These are phyloP conservation scores for Penicillium sp. DNA, from an alignment of 2,329 filamentous ascomycete species.

Conservation along the genomic window DNA sequence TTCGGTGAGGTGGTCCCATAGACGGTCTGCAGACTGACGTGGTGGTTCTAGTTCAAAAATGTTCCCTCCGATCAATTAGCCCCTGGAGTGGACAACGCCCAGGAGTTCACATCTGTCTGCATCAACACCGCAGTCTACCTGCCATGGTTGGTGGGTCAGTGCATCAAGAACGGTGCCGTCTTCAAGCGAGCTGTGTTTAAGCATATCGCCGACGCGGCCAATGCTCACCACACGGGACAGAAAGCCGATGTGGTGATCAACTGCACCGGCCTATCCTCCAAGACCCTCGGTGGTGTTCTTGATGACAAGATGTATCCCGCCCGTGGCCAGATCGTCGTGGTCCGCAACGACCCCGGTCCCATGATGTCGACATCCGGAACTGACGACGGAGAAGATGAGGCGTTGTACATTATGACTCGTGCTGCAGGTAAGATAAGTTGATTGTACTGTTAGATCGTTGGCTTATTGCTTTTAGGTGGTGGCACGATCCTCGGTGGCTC, in stretches of 20 bases:
- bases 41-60: slow-evolving; percentile 48
- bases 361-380: slow-evolving; percentile 65
- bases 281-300: slow-evolving; percentile 68
- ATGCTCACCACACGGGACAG: slow-evolving; percentile 49
- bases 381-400: slow-evolving; percentile 63
- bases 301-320: slow-evolving; percentile 65
- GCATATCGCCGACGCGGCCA: slow-evolving; percentile 65
- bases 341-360: slow-evolving; percentile 64
- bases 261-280: slow-evolving; percentile 69
- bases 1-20: background rate
- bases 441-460: background rate
- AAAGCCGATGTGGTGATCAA: slow-evolving; percentile 67
- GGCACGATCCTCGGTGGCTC: slow-evolving; percentile 82
- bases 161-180: slow-evolving; percentile 61
- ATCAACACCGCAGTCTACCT: slow-evolving; percentile 87
- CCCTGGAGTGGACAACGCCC: slow-evolving; percentile 60
- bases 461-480: slow-evolving; percentile 45
- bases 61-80: slow-evolving; percentile 52
- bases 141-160: slow-evolving; percentile 73
- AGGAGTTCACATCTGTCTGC: slow-evolving; percentile 72
- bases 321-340: slow-evolving; percentile 74
- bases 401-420: slow-evolving; percentile 72
- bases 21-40: background rate
- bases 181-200: slow-evolving; percentile 55
- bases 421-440: slow-evolving; percentile 40